phyloP scores from a whole-genome alignment of 2,329 filamentous ascomycete species.

The Cordyceps javanica region DNA sequence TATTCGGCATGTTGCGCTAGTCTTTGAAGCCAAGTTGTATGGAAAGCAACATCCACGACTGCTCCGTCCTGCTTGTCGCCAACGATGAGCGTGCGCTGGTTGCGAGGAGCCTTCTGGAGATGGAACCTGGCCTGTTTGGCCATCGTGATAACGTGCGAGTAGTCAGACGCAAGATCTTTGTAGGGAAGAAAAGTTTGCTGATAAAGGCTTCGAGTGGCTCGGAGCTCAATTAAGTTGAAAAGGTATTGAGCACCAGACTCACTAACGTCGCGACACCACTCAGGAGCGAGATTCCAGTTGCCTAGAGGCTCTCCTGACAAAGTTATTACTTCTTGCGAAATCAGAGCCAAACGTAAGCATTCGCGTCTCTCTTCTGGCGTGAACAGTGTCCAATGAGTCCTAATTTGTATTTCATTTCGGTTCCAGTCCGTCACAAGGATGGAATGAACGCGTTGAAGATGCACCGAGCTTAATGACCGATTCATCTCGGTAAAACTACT shows the following conservation, averaged over 20 bases:
- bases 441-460: too few relatives aligned
- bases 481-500: too few relatives aligned
- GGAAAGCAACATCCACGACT: neutral
- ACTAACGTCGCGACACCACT: neutral
- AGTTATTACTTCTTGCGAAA: neutral
- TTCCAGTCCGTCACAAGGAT: too few relatives aligned
- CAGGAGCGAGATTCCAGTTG: neutral
- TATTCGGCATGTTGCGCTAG: neutral
- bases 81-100: neutral
- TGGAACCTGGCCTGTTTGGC: neutral
- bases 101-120: neutral
- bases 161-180: neutral
- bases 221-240: neutral
- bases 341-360: too few relatives aligned
- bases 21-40: neutral
- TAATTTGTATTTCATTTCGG: too few relatives aligned
- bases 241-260: neutral
- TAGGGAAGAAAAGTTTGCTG: neutral
- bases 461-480: too few relatives aligned
- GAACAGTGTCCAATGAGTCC: too few relatives aligned
- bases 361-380: too few relatives aligned
- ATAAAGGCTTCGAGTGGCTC: neutral
- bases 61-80: neutral
- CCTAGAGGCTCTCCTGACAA: neutral
- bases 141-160: neutral